phyloP scores from a whole-genome alignment of 805 yeast species.

The Ogataea polymorpha region DNA sequence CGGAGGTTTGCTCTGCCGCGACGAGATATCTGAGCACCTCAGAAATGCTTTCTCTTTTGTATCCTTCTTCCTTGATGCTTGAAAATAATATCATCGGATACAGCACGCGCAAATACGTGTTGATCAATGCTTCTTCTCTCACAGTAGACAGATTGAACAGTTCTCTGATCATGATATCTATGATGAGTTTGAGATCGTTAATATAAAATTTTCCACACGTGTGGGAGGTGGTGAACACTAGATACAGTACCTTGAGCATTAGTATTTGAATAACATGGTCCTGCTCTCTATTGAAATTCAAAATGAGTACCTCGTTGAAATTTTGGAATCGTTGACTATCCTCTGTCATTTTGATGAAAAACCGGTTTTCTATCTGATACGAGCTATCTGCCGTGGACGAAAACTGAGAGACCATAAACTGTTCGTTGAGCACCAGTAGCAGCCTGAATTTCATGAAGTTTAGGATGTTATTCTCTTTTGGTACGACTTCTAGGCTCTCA shows the following conservation, averaged over 20 bases:
- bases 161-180: constrained; percentile 81
- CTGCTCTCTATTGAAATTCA: constrained; percentile 73
- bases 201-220: constrained; percentile 71
- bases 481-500: constrained; percentile 39
- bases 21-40: constrained; percentile 49
- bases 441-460: constrained; percentile 69
- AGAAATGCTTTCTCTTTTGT: constrained; percentile 54
- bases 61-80: constrained; percentile 52
- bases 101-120: constrained; percentile 71
- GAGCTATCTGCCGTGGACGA: constrained; percentile 23
- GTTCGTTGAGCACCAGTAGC: constrained; percentile 78
- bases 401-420: constrained; percentile 65
- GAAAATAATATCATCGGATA: constrained; percentile 68
- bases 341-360: constrained; percentile 51
- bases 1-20: constrained; percentile 35
- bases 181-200: constrained; percentile 80
- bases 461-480: constrained; percentile 50
- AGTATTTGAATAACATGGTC: constrained; percentile 72
- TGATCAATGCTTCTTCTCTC: constrained; percentile 55
- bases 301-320: constrained; percentile 66
- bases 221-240: constrained; percentile 62
- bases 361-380: constrained; percentile 38
- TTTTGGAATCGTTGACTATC: constrained; percentile 43
- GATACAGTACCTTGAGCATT: constrained; percentile 72
- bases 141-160: constrained; percentile 60